These are phyloP conservation scores for Drechslerella dactyloides DNA, from an alignment of 2,329 filamentous ascomycete genomes.

Conservation along the genomic window DNA sequence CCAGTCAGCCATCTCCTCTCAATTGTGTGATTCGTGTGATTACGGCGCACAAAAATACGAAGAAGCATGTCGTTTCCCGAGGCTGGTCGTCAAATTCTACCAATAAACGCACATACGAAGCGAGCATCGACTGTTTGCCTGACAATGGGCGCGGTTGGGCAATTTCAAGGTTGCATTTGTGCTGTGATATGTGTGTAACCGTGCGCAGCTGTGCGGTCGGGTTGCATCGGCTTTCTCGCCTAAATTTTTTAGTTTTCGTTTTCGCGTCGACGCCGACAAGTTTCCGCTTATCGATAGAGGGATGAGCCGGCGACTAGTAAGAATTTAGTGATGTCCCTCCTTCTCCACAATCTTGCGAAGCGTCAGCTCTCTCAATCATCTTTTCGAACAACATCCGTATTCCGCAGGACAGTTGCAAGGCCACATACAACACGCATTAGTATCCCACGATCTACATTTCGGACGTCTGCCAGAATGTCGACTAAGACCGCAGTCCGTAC, in stretches of 20 bases:
- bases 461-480: conserved; percentile 26
- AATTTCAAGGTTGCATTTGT: not conserved
- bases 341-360: not conserved
- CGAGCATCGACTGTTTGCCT: no score
- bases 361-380: not conserved
- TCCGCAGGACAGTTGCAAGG: not conserved
- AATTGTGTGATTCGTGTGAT: conserved; percentile 1
- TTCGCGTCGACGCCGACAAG: not conserved
- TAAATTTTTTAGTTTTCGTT: conserved; percentile 4
- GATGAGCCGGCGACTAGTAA: no score
- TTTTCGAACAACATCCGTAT: not conserved
- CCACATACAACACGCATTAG: conserved; percentile 1
- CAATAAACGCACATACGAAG: no score
- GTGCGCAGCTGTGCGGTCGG: conserved; percentile 4
- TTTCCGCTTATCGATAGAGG: conserved; percentile 2
- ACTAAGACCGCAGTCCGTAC: conserved; percentile 39
- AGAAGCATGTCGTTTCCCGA: no score
- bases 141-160: not conserved
- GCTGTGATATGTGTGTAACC: not conserved
- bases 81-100: no score
- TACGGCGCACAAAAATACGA: not conserved
- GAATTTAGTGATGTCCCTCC: not conserved
- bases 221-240: conserved; percentile 22
- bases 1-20: not conserved
- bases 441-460: not conserved